phyloP scores from a whole-genome alignment of 1,139 yeast species.

The Sugiyamaella castrensis region DNA sequence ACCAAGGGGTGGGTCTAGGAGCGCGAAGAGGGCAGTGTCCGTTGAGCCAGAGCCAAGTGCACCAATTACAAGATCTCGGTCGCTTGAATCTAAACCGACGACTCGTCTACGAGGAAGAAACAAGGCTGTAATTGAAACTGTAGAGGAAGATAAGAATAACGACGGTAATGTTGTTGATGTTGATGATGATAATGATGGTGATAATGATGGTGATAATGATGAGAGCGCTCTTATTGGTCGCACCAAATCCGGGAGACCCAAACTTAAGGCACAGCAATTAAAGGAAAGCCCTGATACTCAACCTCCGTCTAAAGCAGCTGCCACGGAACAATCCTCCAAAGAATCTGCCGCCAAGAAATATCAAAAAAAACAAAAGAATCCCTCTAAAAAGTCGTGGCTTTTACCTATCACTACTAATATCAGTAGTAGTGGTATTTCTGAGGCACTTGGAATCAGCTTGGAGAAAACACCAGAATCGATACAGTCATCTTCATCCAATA shows the following conservation, averaged over 20 bases:
- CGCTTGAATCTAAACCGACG: neutral
- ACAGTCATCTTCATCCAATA: neutral
- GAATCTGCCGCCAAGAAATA: neutral
- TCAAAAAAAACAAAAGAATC: neutral
- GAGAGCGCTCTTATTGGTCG: neutral
- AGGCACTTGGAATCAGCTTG: slow-evolving; percentile 6
- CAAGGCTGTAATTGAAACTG: slow-evolving; percentile 1
- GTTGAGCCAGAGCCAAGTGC: neutral
- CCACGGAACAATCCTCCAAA: neutral
- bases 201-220: neutral
- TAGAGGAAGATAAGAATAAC: neutral
- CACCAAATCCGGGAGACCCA: neutral
- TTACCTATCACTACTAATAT: neutral
- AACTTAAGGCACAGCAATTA: neutral
- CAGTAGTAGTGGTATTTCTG: neutral
- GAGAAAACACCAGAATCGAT: neutral
- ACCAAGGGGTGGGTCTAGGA: neutral
- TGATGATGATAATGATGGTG: neutral
- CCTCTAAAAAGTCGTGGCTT: neutral
- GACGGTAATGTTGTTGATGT: neutral
- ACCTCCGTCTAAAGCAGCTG: neutral
- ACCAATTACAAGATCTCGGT: neutral
- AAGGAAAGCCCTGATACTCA: neutral
- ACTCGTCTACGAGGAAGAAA: slow-evolving; percentile 7
- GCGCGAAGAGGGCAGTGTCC: neutral